These are phyloP conservation scores for Pneumocystis jirovecii DNA, from an alignment of 1,139 yeast genomes.

Conservation along the genomic window DNA sequence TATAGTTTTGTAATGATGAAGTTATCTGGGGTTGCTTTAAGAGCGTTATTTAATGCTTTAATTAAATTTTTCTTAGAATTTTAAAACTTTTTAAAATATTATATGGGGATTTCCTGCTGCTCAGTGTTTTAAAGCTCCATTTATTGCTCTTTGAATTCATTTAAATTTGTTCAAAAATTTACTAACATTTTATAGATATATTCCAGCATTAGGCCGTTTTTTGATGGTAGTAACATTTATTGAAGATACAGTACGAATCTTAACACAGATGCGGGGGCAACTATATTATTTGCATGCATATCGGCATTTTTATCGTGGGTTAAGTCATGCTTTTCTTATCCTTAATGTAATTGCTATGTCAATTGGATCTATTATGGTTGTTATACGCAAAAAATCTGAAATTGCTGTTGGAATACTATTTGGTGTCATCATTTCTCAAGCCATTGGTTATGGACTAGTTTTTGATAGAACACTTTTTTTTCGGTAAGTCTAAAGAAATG, in stretches of 20 bases:
- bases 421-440: slow-evolving; percentile 67
- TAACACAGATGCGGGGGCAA: slow-evolving; percentile 85
- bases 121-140: no score
- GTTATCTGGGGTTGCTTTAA: no score
- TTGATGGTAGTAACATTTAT: slow-evolving; percentile 87
- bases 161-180: no score
- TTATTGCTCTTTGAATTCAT: no score
- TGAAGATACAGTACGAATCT: slow-evolving; percentile 76
- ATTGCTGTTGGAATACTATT: slow-evolving; percentile 60
- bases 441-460: slow-evolving; percentile 74
- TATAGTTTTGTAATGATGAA: no score
- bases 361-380: slow-evolving; percentile 54
- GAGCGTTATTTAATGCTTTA: no score
- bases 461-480: slow-evolving; percentile 54
- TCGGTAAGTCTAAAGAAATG: slow-evolving; percentile 7
- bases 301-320: slow-evolving; percentile 64
- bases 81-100: no score
- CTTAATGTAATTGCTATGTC: slow-evolving; percentile 53
- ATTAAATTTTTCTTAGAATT: no score
- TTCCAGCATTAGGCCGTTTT: slow-evolving; percentile 75
- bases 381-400: slow-evolving; percentile 54
- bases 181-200: slow-evolving; percentile 21
- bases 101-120: no score
- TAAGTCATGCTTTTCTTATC: slow-evolving; percentile 56
- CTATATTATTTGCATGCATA: slow-evolving; percentile 68